These are phyloP conservation scores for Paramecium caudatum DNA, from an alignment of 73 alveolate species.

Conservation along the genomic window DNA sequence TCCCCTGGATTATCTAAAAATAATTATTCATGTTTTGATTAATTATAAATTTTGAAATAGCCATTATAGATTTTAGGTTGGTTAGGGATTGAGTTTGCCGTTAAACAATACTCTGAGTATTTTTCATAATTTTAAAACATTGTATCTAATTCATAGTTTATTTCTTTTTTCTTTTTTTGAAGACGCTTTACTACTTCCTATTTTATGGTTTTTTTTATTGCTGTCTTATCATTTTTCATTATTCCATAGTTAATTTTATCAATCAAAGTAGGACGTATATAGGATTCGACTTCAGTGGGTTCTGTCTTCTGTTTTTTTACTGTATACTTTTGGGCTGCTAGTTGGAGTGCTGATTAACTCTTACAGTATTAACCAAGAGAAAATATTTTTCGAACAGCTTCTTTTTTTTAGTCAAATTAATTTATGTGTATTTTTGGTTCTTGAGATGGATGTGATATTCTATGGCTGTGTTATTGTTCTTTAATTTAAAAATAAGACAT, in stretches of 20 bases:
- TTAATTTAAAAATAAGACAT: background rate
- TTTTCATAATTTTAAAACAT: conserved; percentile 35
- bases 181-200: background rate
- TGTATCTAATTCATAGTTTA: conserved; percentile 19
- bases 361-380: no score
- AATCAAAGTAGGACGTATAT: conserved; percentile 1
- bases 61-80: conserved; percentile 31
- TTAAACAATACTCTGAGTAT: background rate
- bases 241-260: background rate
- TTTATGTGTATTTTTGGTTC: conserved; percentile 12
- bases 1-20: background rate
- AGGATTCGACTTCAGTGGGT: no score
- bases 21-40: conserved; percentile 6
- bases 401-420: conserved; percentile 3
- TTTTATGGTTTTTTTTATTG: background rate
- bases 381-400: conserved; percentile 13
- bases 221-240: background rate
- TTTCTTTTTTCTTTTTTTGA: conserved; percentile 4
- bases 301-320: no score
- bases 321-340: conserved; percentile 11
- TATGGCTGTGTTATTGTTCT: background rate
- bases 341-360: background rate
- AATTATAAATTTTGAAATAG: background rate
- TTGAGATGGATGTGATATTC: conserved; percentile 6
- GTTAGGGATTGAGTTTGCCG: background rate